These are phyloP conservation scores for Aspergillus flavus DNA, from an alignment of 2,329 filamentous ascomycete species.

Conservation along the genomic window DNA sequence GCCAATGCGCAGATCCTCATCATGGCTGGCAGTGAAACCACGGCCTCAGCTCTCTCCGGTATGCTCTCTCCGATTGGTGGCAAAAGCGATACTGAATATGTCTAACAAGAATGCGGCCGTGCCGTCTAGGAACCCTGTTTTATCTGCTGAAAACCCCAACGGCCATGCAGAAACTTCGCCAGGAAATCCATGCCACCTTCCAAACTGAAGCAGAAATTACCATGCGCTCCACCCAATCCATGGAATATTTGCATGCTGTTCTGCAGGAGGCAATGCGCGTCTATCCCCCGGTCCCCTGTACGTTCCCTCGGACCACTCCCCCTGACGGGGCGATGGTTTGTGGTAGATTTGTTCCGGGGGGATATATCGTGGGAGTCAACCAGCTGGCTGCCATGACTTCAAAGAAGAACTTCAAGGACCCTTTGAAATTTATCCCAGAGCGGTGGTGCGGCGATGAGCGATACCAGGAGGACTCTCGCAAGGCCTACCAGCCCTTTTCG, in stretches of 20 bases:
- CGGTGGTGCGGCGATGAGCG: too few species aligned
- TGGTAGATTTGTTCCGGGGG: background rate
- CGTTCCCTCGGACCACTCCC: background rate
- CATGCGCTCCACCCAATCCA: background rate
- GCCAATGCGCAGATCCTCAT: background rate
- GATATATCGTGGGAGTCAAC: background rate
- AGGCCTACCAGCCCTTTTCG: too few species aligned
- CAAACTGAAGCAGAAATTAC: background rate
- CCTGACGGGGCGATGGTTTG: too few species aligned
- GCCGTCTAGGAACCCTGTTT: too few species aligned
- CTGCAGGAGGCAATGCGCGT: background rate
- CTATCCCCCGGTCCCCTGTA: background rate
- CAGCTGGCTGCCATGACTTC: too few species aligned
- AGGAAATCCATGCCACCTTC: background rate
- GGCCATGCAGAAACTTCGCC: too few species aligned
- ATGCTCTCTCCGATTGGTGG: too few species aligned
- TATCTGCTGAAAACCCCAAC: too few species aligned
- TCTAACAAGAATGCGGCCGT: background rate
- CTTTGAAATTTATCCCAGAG: too few species aligned
- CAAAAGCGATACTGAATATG: background rate
- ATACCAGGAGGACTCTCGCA: too few species aligned
- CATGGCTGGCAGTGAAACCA: background rate
- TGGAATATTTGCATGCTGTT: background rate
- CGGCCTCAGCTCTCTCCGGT: too few species aligned
- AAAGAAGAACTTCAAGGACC: too few species aligned